Evolutionary conservation across 176 grass and related monocot genomes (phyloP).

Genomic region (Aegilops umbellulata): DNA sequence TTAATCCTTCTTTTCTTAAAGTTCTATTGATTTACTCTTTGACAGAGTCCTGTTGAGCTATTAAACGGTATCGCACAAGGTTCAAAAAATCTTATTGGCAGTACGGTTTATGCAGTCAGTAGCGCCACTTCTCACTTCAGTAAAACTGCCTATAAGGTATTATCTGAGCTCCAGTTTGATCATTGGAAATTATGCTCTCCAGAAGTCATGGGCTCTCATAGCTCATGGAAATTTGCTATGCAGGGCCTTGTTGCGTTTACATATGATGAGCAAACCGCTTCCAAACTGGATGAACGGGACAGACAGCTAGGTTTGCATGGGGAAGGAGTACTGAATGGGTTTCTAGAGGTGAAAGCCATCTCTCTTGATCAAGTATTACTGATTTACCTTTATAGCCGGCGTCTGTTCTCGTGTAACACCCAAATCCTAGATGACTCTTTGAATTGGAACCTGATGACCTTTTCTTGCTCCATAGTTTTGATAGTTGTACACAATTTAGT

Average conservation of each 20-base stretch:
- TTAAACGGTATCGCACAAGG: constrained; percentile 83
- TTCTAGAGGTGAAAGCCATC: constrained; percentile 71
- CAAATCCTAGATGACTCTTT: neutral
- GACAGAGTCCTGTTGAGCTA: constrained; percentile 62
- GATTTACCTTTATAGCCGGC: constrained; percentile 20
- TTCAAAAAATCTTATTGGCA: constrained; percentile 91
- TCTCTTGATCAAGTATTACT: constrained; percentile 17
- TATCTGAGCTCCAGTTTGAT: constrained; percentile 7
- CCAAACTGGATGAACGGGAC: constrained; percentile 77
- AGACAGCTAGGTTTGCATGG: constrained; percentile 78
- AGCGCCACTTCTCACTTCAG: constrained; percentile 93
- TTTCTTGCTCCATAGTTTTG: neutral
- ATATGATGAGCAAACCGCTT: constrained; percentile 73
- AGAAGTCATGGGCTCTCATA: constrained; percentile 12
- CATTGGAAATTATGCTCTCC: constrained; percentile 4
- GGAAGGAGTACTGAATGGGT: constrained; percentile 86
- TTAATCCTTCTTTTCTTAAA: constrained; percentile 26
- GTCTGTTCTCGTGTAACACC: neutral
- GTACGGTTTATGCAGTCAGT: constrained; percentile 89
- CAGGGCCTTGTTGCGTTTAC: constrained; percentile 95
- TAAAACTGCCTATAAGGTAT: constrained; percentile 98
- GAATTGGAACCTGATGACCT: constrained; percentile 16
- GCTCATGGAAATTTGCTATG: constrained; percentile 37
- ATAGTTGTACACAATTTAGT: neutral
- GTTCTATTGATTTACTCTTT: constrained; percentile 22